Base-by-base conservation (phyloP, 768 basidiomycete species). In the Mycena polygramma region DNA sequence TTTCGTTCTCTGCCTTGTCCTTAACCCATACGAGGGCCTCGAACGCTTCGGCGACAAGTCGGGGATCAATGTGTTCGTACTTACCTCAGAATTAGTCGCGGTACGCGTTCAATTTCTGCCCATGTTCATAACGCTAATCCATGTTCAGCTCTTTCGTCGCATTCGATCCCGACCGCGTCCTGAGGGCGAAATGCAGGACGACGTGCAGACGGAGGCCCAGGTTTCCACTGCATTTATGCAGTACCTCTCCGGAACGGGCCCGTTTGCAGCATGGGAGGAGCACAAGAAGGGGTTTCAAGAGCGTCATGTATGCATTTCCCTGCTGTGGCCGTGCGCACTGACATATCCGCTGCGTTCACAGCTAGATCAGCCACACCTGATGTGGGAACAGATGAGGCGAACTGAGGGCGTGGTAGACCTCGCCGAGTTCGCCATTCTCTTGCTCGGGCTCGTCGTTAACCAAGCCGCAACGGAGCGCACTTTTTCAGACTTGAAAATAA, bases 401-500 rank as follows among this genome's bases (percentile, higher is more conserved):
- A 59, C 26, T 0, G 52, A 65, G 2, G 49, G 39, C 3, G 48
- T 65, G 17, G 15, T 9, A 19, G 67, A 77, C 43, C 77, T 79
- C 4, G 73, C 78, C 1, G 58, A 74, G 41, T 77, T 79, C 26
- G 71, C 77, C 2, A 67, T 74, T 7, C 41, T 74, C 8, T 39
- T 79, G 7, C 75, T 78, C 6, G 57, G 74, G 3, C 73, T 78
- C n/a, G 69, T 71, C 9, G 73, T 78, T 0, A 80, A 79, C 54
- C 75, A 76, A 36, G 79, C 75, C 14, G 67, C 73, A 8, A 52
- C 69, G 5, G 77, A 79, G 48, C 73, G 69, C 15, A 66, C 43
- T 30, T 80, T 80, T 63, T 80, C 76, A 0, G 75, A 78, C 48
- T 69, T 79, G 2, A 78, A 78, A 45, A 80, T 79, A 46, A 78